Conservation (phyloP, 2,329 filamentous ascomycete species). For the Trichoderma koningiopsis region DNA sequence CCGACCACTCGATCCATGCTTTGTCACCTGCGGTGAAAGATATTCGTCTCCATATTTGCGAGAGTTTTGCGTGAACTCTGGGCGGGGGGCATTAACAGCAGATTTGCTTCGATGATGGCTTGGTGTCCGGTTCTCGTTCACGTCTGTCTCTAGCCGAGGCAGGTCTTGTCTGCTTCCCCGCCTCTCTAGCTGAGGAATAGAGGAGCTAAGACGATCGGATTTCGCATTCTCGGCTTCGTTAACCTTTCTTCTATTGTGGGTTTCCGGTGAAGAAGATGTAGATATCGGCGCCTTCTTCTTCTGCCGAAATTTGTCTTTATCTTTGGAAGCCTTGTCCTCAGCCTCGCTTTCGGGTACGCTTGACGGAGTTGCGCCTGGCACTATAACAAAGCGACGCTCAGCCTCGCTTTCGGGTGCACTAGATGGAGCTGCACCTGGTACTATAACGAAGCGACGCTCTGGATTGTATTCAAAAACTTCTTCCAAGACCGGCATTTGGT, state of each 20-base stretch:
- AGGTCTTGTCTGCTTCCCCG: conserved; percentile 44
- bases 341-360: conserved; percentile 25
- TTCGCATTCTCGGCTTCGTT: not conserved
- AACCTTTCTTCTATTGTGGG: not conserved
- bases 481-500: conserved; percentile 69
- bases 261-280: conserved; percentile 5
- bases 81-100: conserved; percentile 36
- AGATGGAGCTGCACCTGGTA: conserved; percentile 42
- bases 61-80: conserved; percentile 36
- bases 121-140: conserved; percentile 33
- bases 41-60: conserved; percentile 39
- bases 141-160: conserved; percentile 49
- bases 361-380: conserved; percentile 29
- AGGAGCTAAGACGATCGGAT: not conserved
- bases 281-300: conserved; percentile 13
- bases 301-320: conserved; percentile 32
- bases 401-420: conserved; percentile 25
- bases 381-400: conserved; percentile 23
- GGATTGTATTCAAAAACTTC: conserved; percentile 62
- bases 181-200: conserved; percentile 29
- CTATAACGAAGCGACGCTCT: conserved; percentile 67
- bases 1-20: conserved; percentile 44
- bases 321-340: conserved; percentile 34
- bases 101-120: conserved; percentile 44
- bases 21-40: conserved; percentile 48